These are phyloP conservation scores for Diophrys sp. DNA, from an alignment of 73 alveolate genomes.

Conservation along the genomic window DNA sequence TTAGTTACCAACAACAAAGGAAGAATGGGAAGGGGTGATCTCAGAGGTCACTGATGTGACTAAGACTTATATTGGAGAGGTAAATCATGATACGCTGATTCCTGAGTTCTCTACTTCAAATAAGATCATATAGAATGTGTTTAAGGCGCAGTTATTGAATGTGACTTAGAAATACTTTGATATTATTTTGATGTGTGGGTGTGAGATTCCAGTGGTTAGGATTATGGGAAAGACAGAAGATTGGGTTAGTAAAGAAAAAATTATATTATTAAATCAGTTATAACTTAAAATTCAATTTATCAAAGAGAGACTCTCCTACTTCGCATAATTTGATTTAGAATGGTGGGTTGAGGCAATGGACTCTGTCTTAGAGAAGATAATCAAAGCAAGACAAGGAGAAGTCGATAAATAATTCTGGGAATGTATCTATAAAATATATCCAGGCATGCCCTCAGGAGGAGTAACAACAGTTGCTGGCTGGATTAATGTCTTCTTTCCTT, in stretches of 20 bases:
- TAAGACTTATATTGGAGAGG: conserved; percentile 21
- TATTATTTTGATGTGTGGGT: not conserved
- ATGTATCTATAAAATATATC: not conserved
- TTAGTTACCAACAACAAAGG: conserved; percentile 3
- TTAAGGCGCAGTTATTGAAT: not conserved
- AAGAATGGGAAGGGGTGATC: conserved; percentile 27
- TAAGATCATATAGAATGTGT: not conserved
- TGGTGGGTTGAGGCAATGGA: not conserved
- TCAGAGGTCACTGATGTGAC: conserved; percentile 3
- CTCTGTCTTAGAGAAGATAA: not conserved
- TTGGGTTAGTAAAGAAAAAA: not conserved
- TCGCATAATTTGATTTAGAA: not conserved
- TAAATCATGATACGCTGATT: conserved; percentile 3
- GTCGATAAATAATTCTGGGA: not conserved
- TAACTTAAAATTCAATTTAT: no score
- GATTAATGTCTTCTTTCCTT: not conserved
- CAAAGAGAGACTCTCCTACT: not conserved
- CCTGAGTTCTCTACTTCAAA: conserved; percentile 13
- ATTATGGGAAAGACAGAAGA: not conserved
- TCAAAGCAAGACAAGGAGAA: not conserved
- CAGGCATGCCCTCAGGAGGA: not conserved
- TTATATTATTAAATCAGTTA: no score
- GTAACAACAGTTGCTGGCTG: not conserved
- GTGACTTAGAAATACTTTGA: not conserved
- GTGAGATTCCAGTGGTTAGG: not conserved